Conservation (phyloP, 352 stramenopile genomes). For the Pythium apleroticum region DNA sequence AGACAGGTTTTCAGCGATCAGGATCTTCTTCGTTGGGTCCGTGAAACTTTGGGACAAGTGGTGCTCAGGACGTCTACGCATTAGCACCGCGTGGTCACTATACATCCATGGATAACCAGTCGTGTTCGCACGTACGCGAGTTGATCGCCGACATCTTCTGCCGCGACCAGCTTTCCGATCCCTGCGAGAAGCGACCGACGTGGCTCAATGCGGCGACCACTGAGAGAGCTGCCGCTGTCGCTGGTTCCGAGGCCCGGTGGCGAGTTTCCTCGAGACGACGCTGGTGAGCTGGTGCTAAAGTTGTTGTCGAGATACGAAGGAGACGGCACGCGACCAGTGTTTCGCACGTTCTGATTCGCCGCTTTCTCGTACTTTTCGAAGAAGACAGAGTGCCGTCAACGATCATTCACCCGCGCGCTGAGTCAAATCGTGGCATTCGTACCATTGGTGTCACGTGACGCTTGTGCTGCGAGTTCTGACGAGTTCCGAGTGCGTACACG, state of each 20-base stretch:
- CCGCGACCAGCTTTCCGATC: conserved; percentile 71
- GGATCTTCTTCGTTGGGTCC: conserved; percentile 53
- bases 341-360: neutral
- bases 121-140: conserved; percentile 31
- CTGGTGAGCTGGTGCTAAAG: neutral
- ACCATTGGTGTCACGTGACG: conserved; percentile 67
- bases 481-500: conserved; percentile 41
- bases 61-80: conserved; percentile 38
- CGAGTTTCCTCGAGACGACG: conserved; percentile 21
- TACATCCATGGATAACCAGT: neutral
- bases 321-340: neutral
- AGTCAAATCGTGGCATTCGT: too few species aligned
- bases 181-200: conserved; percentile 69
- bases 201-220: conserved; percentile 45
- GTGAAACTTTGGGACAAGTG: conserved; percentile 56
- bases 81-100: neutral
- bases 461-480: conserved; percentile 61
- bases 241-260: conserved; percentile 23
- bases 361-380: conserved; percentile 34
- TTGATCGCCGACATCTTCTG: conserved; percentile 45
- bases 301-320: conserved; percentile 9
- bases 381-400: too few species aligned
- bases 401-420: too few species aligned
- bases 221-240: conserved; percentile 35
- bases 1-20: conserved; percentile 73